phyloP scores from a whole-genome alignment of 2,329 filamentous ascomycete species.

The Ophiocordyceps robertsii region DNA sequence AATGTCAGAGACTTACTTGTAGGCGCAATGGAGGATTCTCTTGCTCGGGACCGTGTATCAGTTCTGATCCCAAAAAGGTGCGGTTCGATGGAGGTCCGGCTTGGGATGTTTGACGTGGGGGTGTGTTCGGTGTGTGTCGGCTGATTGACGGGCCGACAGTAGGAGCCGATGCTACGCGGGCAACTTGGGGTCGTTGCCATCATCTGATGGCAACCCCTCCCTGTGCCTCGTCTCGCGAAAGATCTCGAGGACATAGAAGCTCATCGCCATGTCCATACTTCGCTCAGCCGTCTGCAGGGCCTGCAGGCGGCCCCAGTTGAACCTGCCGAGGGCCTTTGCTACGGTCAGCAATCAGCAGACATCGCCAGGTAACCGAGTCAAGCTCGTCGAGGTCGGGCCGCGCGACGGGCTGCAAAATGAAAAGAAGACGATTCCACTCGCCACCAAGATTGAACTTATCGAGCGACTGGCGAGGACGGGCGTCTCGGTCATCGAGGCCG shows the following conservation, averaged over 20 bases:
- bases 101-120: background rate
- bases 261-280: constrained; percentile 18
- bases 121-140: constrained; percentile 1
- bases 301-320: constrained; percentile 20
- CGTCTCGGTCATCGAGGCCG: constrained; percentile 62
- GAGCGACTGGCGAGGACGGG: constrained; percentile 55
- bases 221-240: background rate
- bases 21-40: background rate
- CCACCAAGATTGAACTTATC: constrained; percentile 67
- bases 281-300: constrained; percentile 24
- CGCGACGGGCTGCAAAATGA: constrained; percentile 83
- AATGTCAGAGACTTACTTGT: constrained; percentile 14
- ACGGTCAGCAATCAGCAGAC: constrained; percentile 19
- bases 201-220: background rate
- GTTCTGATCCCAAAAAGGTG: too few relatives aligned
- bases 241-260: background rate
- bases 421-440: constrained; percentile 53
- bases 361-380: constrained; percentile 30
- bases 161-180: constrained; percentile 18
- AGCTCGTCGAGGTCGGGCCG: constrained; percentile 72
- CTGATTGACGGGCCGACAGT: constrained; percentile 6
- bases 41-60: too few relatives aligned
- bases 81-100: too few relatives aligned
- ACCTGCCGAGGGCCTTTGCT: constrained; percentile 22
- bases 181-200: background rate